Percentiles rank a stretch among this genome's conserved stretches.
phyloP scores from a whole-genome alignment of 2,329 filamentous ascomycete species.

The Hypoxylon sp. region DNA sequence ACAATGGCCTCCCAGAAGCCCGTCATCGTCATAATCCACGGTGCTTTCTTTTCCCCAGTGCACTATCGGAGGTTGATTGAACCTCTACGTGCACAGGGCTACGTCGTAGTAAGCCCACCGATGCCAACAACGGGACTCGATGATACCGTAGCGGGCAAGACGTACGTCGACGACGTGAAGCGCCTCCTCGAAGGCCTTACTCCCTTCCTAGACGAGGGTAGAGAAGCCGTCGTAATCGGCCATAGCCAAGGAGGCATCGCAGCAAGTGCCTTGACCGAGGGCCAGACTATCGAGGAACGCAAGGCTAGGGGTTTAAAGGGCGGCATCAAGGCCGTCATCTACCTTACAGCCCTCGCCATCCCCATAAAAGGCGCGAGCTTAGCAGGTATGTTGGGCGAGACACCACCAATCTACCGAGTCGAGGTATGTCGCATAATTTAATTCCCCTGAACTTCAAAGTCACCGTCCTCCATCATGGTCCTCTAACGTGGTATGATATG shows the following conservation, averaged over 20 bases:
- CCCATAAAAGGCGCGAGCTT: slow-evolving; percentile 44
- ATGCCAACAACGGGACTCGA: slow-evolving; percentile 43
- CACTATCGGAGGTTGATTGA: slow-evolving; percentile 46
- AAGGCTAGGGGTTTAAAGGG: slow-evolving; percentile 47
- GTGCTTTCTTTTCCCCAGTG: slow-evolving; percentile 45
- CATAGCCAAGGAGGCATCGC: slow-evolving; percentile 55
- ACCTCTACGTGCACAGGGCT: slow-evolving; percentile 43
- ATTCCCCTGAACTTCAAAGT: not conserved
- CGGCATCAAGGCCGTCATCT: slow-evolving; percentile 52
- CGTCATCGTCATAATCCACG: slow-evolving; percentile 47
- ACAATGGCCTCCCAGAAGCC: slow-evolving; percentile 41
- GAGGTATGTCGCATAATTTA: slow-evolving; percentile 30
- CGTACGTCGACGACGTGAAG: slow-evolving; percentile 47
- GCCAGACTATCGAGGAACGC: slow-evolving; percentile 50
- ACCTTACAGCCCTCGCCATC: slow-evolving; percentile 50
- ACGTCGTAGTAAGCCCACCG: slow-evolving; percentile 36
- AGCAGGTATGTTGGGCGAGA: slow-evolving; percentile 35
- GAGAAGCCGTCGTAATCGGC: slow-evolving; percentile 47
- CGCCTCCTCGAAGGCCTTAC: slow-evolving; percentile 41
- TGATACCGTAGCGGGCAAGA: slow-evolving; percentile 47
- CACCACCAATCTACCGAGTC: slow-evolving; percentile 34
- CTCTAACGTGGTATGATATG: slow-evolving; percentile 1
- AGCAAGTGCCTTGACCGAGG: slow-evolving; percentile 48
- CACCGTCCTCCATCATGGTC: not conserved
- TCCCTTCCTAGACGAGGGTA: slow-evolving; percentile 46